phyloP scores from a whole-genome alignment of 1,284 basidiomycete species.

The Ceratobasidium papillatum region DNA sequence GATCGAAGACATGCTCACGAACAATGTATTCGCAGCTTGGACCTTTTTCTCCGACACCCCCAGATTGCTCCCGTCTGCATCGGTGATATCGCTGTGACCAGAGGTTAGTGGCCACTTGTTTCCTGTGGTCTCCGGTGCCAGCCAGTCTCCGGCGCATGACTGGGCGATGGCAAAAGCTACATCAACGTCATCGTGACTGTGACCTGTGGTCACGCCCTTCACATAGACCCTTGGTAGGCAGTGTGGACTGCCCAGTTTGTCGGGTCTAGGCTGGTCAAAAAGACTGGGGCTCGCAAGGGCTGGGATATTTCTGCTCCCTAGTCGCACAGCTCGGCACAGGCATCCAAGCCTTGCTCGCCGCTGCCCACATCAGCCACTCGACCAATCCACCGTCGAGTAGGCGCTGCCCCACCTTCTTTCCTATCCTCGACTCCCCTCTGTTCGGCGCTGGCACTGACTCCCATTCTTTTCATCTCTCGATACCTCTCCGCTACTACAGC shows the following conservation, averaged over 20 bases:
- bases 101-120: not conserved
- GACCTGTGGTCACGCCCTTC: constrained; percentile 38
- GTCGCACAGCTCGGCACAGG: constrained; percentile 23
- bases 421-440: constrained; percentile 28
- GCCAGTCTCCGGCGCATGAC: constrained; percentile 2
- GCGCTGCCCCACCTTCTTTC: constrained; percentile 26
- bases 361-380: constrained; percentile 12
- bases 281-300: constrained; percentile 3
- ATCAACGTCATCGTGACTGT: constrained; percentile 35
- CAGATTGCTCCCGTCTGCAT: constrained; percentile 8
- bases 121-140: constrained; percentile 3
- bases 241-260: constrained; percentile 4
- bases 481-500: constrained; percentile 14
- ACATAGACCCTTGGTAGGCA: constrained; percentile 32
- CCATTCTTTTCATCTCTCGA: constrained; percentile 27
- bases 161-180: constrained; percentile 17
- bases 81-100: constrained; percentile 15
- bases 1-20: constrained; percentile 20
- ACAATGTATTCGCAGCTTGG: constrained; percentile 29
- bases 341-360: constrained; percentile 19
- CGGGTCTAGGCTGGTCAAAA: constrained; percentile 12
- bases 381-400: not conserved
- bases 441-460: constrained; percentile 37
- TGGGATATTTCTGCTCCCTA: constrained; percentile 19
- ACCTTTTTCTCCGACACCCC: constrained; percentile 19